A percentile compares a stretch with the other conserved stretches of the same genome.
These are phyloP conservation scores for Mrakiaceae sp. DNA, from an alignment of 1,284 basidiomycete species.

Conservation along the genomic window DNA sequence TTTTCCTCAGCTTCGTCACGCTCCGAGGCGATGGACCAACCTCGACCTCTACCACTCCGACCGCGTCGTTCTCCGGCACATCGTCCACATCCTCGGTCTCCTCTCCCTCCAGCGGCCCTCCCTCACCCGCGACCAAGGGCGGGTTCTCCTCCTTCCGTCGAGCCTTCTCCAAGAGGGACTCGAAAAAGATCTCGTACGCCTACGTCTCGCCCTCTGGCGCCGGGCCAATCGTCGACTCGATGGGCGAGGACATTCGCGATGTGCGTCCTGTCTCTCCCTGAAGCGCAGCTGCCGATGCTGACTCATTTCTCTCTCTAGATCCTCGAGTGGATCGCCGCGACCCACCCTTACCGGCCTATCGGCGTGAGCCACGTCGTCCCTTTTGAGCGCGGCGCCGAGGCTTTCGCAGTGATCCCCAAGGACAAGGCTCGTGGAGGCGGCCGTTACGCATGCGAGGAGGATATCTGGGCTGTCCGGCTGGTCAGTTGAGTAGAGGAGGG, in stretches of 20 bases:
- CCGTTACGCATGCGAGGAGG: slow-evolving; percentile 13
- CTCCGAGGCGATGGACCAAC: slow-evolving; percentile 4
- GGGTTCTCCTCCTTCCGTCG: slow-evolving; percentile 13
- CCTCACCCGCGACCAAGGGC: neutral
- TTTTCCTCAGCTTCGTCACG: slow-evolving; percentile 10
- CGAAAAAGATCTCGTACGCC: slow-evolving; percentile 9
- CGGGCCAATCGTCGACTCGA: slow-evolving; percentile 13
- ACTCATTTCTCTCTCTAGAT: neutral
- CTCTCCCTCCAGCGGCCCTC: neutral
- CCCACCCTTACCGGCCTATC: neutral
- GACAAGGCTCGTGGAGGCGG: neutral
- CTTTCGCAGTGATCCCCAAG: slow-evolving; percentile 5
- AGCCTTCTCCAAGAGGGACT: slow-evolving; percentile 14
- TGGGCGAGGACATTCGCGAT: slow-evolving; percentile 16
- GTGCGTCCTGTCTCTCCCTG: too few species aligned
- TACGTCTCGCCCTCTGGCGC: slow-evolving; percentile 12
- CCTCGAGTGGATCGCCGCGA: slow-evolving; percentile 12
- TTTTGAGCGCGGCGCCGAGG: slow-evolving; percentile 13
- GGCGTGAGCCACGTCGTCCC: slow-evolving; percentile 10
- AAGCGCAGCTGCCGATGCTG: too few species aligned
- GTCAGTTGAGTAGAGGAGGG: neutral
- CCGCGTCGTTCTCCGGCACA: neutral
- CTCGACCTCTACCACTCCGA: neutral
- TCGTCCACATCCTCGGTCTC: neutral
- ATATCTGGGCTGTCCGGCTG: slow-evolving; percentile 14